phyloP scores from a whole-genome alignment of 257 asterid genomes.

The Ocimum tenuiflorum region DNA sequence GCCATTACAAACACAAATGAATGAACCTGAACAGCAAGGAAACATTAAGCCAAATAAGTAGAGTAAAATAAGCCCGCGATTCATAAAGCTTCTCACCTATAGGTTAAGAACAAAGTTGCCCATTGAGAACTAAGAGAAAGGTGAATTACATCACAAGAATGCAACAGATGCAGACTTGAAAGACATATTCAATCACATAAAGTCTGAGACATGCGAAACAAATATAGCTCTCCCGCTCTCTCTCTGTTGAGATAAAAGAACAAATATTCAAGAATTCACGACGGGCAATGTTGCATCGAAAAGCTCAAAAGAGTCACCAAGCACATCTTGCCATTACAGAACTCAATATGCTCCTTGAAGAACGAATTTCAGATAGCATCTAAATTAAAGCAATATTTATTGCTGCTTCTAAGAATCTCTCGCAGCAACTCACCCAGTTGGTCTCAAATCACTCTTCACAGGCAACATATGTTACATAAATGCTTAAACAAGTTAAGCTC shows the following conservation, averaged over 20 bases:
- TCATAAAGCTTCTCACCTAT: conserved; percentile 3
- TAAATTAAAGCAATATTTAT: not conserved
- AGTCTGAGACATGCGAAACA: too few relatives aligned
- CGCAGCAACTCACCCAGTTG: not conserved
- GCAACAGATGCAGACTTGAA: not conserved
- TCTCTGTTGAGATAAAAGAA: not conserved
- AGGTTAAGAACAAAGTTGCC: not conserved
- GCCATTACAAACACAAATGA: conserved; percentile 95
- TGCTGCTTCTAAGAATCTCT: conserved; percentile 2
- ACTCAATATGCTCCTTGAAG: not conserved
- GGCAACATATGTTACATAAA: not conserved
- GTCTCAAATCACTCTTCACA: not conserved
- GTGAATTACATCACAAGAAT: not conserved
- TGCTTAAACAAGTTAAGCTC: not conserved
- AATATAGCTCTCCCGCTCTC: not conserved
- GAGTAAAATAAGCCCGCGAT: not conserved
- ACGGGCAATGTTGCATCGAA: too few relatives aligned
- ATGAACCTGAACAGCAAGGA: conserved; percentile 44
- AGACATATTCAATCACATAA: too few relatives aligned
- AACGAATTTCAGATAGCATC: not conserved
- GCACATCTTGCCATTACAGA: not conserved
- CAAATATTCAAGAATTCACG: conserved; percentile 3
- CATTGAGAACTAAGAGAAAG: not conserved
- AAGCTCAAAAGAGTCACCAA: not conserved
- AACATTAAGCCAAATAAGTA: not conserved